phyloP scores from a whole-genome alignment of 352 stramenopile genomes.

The Globisporangium emineosum region DNA sequence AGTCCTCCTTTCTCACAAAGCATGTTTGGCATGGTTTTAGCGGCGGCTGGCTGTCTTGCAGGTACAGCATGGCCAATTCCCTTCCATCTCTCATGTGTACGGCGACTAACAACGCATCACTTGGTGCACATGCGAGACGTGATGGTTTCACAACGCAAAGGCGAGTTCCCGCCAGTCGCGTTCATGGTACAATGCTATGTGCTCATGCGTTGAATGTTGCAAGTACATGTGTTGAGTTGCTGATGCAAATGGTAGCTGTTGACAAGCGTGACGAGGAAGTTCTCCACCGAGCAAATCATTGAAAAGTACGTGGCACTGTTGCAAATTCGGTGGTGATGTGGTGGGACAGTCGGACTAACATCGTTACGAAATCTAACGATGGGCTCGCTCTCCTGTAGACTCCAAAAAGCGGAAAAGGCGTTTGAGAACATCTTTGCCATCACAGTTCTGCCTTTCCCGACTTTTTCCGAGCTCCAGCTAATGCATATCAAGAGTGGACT shows the following conservation, averaged over 20 bases:
- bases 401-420: conserved; percentile 54
- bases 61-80: conserved; percentile 19
- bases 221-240: not conserved
- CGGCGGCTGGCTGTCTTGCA: conserved; percentile 49
- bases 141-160: conserved; percentile 76
- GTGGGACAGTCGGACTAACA: not conserved
- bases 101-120: not conserved
- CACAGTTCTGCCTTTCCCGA: conserved; percentile 39
- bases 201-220: not conserved
- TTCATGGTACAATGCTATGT: conserved; percentile 73
- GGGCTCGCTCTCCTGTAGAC: conserved; percentile 17
- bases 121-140: conserved; percentile 38
- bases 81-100: not conserved
- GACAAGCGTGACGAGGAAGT: conserved; percentile 28
- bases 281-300: conserved; percentile 36
- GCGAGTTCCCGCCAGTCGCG: conserved; percentile 58
- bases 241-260: conserved; percentile 10
- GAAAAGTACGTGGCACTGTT: conserved; percentile 28
- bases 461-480: conserved; percentile 44
- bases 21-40: conserved; percentile 16
- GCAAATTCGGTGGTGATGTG: not conserved
- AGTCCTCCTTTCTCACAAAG: not conserved
- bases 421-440: conserved; percentile 60
- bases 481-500: conserved; percentile 36
- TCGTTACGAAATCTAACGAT: not conserved